Evolutionary conservation across 106 monocot genomes (phyloP).

Genomic region (Apostasia shenzhenica): DNA sequence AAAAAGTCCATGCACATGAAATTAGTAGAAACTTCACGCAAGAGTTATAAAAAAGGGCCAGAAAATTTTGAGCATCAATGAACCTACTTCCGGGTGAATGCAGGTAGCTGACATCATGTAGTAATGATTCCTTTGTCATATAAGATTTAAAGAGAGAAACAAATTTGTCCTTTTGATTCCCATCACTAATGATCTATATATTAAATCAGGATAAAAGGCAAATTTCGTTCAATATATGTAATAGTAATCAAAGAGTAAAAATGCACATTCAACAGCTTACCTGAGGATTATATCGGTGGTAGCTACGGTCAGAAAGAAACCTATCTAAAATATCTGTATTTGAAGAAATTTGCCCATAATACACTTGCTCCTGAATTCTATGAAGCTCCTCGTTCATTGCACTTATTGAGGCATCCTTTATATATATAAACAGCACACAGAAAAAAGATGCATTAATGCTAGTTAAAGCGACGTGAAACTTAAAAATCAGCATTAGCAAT

Average conservation of each 20-base stretch:
- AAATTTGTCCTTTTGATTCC: conserved; percentile 53
- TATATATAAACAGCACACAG: neutral
- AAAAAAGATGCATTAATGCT: too few relatives aligned
- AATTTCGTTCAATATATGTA: neutral
- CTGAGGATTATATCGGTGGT: conserved; percentile 70
- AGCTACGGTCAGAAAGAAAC: conserved; percentile 77
- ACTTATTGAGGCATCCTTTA: conserved; percentile 70
- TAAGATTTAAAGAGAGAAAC: conserved; percentile 51
- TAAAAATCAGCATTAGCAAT: neutral
- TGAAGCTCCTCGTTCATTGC: conserved; percentile 94
- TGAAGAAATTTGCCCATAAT: conserved; percentile 78
- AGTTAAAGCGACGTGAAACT: neutral
- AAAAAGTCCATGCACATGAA: neutral
- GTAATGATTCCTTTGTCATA: conserved; percentile 43
- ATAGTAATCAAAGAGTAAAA: neutral
- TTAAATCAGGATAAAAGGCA: neutral
- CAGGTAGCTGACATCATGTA: conserved; percentile 67
- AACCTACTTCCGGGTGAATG: conserved; percentile 80
- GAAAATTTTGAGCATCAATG: neutral
- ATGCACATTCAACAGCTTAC: conserved; percentile 22
- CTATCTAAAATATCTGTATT: conserved; percentile 81
- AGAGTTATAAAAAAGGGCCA: neutral
- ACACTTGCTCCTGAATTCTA: conserved; percentile 91
- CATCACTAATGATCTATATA: conserved; percentile 59
- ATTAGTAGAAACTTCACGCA: neutral